Conservation (phyloP, 1,284 basidiomycete species). For the Ceratobasidium sp. region DNA sequence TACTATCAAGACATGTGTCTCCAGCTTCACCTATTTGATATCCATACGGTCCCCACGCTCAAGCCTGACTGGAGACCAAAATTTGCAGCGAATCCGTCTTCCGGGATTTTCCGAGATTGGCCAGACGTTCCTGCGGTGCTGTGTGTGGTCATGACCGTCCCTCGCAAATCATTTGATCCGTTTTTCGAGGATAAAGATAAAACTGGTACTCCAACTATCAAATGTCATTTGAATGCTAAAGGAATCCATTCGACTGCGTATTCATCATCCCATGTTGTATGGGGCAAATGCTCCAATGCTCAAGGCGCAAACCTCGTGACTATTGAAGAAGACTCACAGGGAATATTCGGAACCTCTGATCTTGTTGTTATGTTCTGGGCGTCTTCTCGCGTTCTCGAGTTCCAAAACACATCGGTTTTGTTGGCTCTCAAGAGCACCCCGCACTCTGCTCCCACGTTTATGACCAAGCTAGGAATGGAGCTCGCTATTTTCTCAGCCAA, state of each 20-base stretch:
- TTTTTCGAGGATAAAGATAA: neutral
- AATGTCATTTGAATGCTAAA: neutral
- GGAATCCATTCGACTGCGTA: neutral
- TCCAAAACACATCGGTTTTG: neutral
- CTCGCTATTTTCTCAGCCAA: neutral
- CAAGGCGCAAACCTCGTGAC: neutral
- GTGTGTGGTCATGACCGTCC: constrained; percentile 19
- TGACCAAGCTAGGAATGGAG: neutral
- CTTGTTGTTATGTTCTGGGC: constrained; percentile 24
- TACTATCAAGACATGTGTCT: constrained; percentile 13
- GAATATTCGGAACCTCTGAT: neutral
- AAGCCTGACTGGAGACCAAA: neutral
- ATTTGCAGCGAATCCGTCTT: neutral
- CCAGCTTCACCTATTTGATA: constrained; percentile 2
- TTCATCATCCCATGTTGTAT: neutral
- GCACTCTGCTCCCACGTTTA: neutral
- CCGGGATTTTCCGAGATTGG: neutral
- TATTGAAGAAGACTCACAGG: constrained; percentile 4
- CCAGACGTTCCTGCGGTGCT: neutral
- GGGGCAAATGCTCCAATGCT: neutral
- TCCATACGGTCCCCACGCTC: neutral
- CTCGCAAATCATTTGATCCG: neutral
- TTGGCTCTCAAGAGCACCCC: neutral
- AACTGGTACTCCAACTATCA: neutral
- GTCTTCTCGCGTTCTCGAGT: neutral